Evolutionary conservation across 2,329 filamentous ascomycete species (phyloP), one percentile per base, ranked within the genome.

Genomic region (Scedosporium apiospermum): DNA sequence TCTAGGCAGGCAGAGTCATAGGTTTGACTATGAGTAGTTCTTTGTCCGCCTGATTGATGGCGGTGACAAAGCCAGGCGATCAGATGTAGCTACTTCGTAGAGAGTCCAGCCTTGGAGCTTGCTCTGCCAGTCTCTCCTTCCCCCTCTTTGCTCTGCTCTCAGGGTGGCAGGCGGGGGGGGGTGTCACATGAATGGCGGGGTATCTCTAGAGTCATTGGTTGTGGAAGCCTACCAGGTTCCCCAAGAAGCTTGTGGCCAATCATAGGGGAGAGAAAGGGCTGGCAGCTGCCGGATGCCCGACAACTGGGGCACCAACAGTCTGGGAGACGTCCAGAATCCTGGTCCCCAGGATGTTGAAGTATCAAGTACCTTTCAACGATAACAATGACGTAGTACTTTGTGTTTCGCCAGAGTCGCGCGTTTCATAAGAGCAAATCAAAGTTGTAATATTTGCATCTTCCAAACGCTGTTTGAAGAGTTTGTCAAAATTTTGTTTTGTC

Each of bases 121-220:
- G 6, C 30, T 34, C 30, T 34, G 7, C 6, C 30, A 34, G 30
- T 34, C 30, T 34, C 30, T 6, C 26, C 4, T 10, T 58, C 23
- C 14, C n/a, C 7, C 55, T 34, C 55, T 27, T 58, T 23, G 34
- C 6, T 23, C 12, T 16, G 44, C 14, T 14, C 26, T 58, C 4
- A 7, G 55, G 12, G 14, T 16, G 30, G 26, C 55, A 58, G 60
- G 60, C 21, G 49, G 30, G 30, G 49, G 30, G 30, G n/a, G 6
- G 34, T 38, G 60, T 61, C 60, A 61, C 60, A 51, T 61, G 60
- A 51, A 61, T 61, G 60, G 60, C 49, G 60, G 49, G 49, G 49
- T 55, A n/a, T 30, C 7, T 23, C 60, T 9, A 10, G 18, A 18
- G 41, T 49, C 41, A 60, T 60, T 60, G 58, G 58, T 6, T 12